phyloP scores from a whole-genome alignment of 768 basidiomycete species.

The Suillus americanus region DNA sequence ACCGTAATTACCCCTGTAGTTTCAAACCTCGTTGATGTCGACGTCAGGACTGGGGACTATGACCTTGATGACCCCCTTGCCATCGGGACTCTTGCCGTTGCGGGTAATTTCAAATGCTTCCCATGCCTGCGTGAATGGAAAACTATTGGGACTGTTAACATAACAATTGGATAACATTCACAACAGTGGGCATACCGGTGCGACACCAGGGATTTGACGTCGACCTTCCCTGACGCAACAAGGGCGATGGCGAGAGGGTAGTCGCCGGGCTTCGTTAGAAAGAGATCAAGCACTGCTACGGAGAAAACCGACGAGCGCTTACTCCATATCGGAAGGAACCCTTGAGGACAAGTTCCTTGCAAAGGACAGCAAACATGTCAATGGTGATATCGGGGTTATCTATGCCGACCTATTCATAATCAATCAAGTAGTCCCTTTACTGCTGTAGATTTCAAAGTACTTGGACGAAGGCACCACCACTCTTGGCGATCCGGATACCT shows the following conservation, averaged over 20 bases:
- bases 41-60: conserved; percentile 83
- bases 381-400: conserved; percentile 74
- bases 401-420: conserved; percentile 69
- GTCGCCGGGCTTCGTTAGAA: conserved; percentile 62
- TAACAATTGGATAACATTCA: conserved; percentile 15
- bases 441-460: conserved; percentile 28
- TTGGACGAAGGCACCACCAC: conserved; percentile 76
- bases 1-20: background rate
- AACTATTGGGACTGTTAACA: conserved; percentile 39
- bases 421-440: background rate
- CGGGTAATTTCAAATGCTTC: conserved; percentile 82
- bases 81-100: conserved; percentile 79
- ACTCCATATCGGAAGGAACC: conserved; percentile 91
- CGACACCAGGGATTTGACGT: conserved; percentile 86
- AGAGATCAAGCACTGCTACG: background rate
- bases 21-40: conserved; percentile 39
- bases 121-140: conserved; percentile 72
- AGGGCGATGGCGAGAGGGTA: conserved; percentile 85
- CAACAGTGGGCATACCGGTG: conserved; percentile 54
- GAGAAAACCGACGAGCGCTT: conserved; percentile 18
- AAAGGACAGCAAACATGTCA: conserved; percentile 65
- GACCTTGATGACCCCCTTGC: conserved; percentile 85
- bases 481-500: conserved; percentile 70
- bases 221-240: conserved; percentile 76
- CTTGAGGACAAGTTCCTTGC: conserved; percentile 79